Evolutionary conservation across 1,284 basidiomycete genomes (phyloP).

Genomic region (Puccinia brachypodii): DNA sequence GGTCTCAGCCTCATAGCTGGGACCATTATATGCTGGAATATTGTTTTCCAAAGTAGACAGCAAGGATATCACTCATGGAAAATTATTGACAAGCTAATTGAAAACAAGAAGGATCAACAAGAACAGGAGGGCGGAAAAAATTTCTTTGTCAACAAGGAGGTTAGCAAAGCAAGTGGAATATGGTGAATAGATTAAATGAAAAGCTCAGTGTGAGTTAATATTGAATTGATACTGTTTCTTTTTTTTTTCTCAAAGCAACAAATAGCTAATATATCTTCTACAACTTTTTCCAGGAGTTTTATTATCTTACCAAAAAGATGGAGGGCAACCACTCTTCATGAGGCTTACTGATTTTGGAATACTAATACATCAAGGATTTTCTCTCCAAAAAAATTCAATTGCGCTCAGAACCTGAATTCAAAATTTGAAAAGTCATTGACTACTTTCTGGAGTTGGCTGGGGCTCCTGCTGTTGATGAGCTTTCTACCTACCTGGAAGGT

Average conservation of each 20-base stretch:
- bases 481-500: neutral
- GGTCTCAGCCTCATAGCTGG: constrained; percentile 5
- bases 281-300: neutral
- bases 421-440: neutral
- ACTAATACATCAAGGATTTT: neutral
- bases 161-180: neutral
- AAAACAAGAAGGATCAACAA: no score
- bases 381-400: no score
- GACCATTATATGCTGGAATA: neutral
- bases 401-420: neutral
- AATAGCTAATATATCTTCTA: neutral
- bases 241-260: neutral
- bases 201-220: neutral
- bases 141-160: neutral
- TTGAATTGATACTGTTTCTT: no score
- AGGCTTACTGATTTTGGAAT: neutral
- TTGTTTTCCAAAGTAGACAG: neutral
- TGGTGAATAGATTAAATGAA: neutral
- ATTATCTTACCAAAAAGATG: no score
- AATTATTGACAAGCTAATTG: neutral
- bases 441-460: neutral
- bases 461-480: neutral
- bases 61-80: neutral
- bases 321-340: no score
- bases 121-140: neutral